A percentile compares a stretch with the other conserved stretches of the same genome.
phyloP scores from a whole-genome alignment of 1,139 yeast species.

The Yamadazyma triangularis region DNA sequence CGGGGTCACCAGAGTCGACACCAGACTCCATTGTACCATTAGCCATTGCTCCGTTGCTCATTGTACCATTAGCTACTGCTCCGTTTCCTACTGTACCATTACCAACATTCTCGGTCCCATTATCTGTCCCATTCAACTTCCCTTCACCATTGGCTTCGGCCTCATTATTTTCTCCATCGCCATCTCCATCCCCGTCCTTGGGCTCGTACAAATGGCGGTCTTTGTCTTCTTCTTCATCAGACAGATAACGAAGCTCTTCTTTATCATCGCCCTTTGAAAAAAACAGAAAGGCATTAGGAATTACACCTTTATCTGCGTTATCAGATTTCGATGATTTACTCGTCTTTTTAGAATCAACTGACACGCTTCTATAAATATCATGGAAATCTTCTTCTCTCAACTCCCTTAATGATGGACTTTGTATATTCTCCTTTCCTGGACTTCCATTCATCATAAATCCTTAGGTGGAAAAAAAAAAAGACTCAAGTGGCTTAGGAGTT shows the following conservation, averaged over 20 bases:
- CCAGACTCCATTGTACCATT: too few species aligned
- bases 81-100: too few species aligned
- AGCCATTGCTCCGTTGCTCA: too few species aligned
- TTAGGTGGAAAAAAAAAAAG: too few species aligned
- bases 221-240: constrained; percentile 22
- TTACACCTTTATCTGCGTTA: constrained; percentile 16
- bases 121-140: constrained; percentile 1
- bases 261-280: constrained; percentile 21
- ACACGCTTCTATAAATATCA: constrained; percentile 13
- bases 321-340: background rate
- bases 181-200: constrained; percentile 1
- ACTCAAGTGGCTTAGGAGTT: too few species aligned
- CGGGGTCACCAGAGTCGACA: too few species aligned
- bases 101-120: too few species aligned
- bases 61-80: too few species aligned
- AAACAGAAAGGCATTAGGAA: constrained; percentile 27
- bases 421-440: background rate
- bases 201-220: constrained; percentile 5
- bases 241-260: constrained; percentile 21
- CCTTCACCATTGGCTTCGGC: too few species aligned
- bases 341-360: constrained; percentile 5
- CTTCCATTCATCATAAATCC: too few species aligned
- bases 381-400: constrained; percentile 11
- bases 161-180: too few species aligned
- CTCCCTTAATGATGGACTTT: constrained; percentile 8